Percentiles rank a stretch among this genome's conserved stretches.
Evolutionary conservation across 768 basidiomycete species (phyloP).

Genomic region (Postia placenta): DNA sequence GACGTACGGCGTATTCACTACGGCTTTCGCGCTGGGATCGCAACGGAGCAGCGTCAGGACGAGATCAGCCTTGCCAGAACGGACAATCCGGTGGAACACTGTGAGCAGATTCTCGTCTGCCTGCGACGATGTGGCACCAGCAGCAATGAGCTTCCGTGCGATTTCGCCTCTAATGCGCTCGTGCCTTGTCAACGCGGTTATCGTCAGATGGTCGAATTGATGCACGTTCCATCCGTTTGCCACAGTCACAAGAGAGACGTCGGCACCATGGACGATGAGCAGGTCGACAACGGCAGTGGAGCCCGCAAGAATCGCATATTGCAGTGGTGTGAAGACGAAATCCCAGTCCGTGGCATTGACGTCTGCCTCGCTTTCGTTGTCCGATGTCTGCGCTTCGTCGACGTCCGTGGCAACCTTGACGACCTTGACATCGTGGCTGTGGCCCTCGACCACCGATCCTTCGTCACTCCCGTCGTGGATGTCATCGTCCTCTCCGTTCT

Average conservation of each 20-base stretch:
- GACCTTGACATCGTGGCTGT: conserved; percentile 12
- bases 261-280: conserved; percentile 43
- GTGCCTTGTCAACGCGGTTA: conserved; percentile 21
- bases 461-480: conserved; percentile 25
- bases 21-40: conserved; percentile 26
- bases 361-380: conserved; percentile 47
- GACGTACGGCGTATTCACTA: conserved; percentile 21
- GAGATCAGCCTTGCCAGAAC: conserved; percentile 17
- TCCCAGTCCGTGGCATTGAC: conserved; percentile 55
- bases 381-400: conserved; percentile 35
- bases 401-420: conserved; percentile 19
- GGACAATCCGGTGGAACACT: conserved; percentile 26
- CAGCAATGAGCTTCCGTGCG: conserved; percentile 22
- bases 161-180: conserved; percentile 18
- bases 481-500: conserved; percentile 12
- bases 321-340: conserved; percentile 44
- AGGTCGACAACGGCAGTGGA: conserved; percentile 38
- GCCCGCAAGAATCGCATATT: conserved; percentile 44
- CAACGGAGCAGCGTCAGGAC: conserved; percentile 19
- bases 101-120: conserved; percentile 24
- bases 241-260: conserved; percentile 19
- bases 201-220: conserved; percentile 16
- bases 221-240: conserved; percentile 11
- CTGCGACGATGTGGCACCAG: conserved; percentile 23
- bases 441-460: conserved; percentile 2